phyloP scores from a whole-genome alignment of 192 early-diverging fungal genomes.

The Gonapodya sp. region DNA sequence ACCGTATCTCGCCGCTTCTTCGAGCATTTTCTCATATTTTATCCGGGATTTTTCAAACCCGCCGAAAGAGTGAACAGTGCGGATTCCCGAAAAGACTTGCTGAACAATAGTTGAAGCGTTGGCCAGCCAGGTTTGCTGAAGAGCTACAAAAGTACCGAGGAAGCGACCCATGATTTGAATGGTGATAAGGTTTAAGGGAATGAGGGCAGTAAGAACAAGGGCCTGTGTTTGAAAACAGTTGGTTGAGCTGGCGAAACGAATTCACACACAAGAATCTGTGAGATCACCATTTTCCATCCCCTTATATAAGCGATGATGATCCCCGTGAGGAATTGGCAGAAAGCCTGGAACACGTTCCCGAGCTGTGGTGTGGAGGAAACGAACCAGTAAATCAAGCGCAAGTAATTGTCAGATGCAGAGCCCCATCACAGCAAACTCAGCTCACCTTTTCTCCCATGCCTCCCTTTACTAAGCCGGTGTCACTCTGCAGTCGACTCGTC shows the following conservation, averaged over 20 bases:
- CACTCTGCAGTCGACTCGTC: constrained; percentile 33
- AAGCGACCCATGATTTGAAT: background rate
- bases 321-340: background rate
- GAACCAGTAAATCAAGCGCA: background rate
- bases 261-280: too few species aligned
- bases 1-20: background rate
- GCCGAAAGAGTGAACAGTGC: constrained; percentile 80
- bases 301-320: constrained; percentile 2
- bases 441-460: constrained; percentile 39
- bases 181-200: background rate
- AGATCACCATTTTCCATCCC: background rate
- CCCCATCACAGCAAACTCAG: too few species aligned
- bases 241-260: too few species aligned
- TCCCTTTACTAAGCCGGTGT: constrained; percentile 19
- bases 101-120: constrained; percentile 75
- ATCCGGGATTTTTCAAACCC: constrained; percentile 57
- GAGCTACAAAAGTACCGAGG: background rate
- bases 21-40: constrained; percentile 44
- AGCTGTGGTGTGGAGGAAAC: background rate
- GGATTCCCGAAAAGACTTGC: constrained; percentile 70
- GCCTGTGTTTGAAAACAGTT: too few species aligned
- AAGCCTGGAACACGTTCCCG: background rate
- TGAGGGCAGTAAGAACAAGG: background rate
- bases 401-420: too few species aligned
- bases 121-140: constrained; percentile 24